These are phyloP conservation scores for Rhodomyrtus tomentosa DNA, from an alignment of 345 rosid species.

Conservation along the genomic window DNA sequence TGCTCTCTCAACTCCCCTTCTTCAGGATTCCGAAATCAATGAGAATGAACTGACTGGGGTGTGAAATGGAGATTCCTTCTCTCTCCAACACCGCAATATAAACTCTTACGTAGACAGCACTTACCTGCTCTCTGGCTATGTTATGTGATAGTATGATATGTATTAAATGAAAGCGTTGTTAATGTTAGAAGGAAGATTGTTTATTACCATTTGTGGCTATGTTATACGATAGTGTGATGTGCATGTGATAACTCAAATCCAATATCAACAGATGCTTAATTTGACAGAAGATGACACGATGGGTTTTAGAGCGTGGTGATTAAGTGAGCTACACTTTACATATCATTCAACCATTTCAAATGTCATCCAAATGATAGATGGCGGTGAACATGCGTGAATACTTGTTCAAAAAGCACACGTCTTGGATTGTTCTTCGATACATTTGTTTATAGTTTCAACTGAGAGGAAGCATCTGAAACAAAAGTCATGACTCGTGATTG, in stretches of 20 bases:
- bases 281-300: too few relatives aligned
- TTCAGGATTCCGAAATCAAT: conserved; percentile 84
- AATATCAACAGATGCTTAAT: too few relatives aligned
- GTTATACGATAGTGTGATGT: too few relatives aligned
- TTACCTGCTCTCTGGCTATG: too few relatives aligned
- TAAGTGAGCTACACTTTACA: too few relatives aligned
- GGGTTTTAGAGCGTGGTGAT: too few relatives aligned
- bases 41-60: conserved; percentile 73
- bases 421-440: background rate
- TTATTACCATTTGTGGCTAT: too few relatives aligned
- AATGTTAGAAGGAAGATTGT: too few relatives aligned
- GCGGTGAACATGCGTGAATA: background rate
- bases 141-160: too few relatives aligned
- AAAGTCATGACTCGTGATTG: background rate
- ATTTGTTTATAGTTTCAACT: background rate
- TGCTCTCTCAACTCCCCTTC: conserved; percentile 84
- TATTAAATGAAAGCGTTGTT: too few relatives aligned
- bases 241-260: too few relatives aligned
- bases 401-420: background rate
- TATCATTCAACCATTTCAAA: too few relatives aligned
- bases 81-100: conserved; percentile 28
- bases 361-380: fast-evolving
- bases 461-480: background rate
- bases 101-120: background rate
- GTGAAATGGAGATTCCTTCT: conserved; percentile 84